Evolutionary conservation across 768 basidiomycete species (phyloP).

Genomic region (Mrakia gelida): DNA sequence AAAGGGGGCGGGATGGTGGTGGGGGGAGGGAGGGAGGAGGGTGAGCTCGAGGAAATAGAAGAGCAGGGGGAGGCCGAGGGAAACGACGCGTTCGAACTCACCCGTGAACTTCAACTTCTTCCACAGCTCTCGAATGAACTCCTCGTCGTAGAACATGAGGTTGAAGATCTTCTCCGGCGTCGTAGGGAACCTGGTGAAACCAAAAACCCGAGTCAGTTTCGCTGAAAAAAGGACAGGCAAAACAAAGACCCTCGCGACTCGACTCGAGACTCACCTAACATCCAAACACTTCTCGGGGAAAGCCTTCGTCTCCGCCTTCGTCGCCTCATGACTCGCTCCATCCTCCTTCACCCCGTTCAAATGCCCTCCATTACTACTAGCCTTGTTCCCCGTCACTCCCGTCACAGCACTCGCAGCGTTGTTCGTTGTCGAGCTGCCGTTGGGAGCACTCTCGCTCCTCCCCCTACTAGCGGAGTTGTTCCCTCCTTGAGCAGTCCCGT

Average conservation of each 20-base stretch:
- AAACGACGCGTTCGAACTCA: constrained; percentile 16
- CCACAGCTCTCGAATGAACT: constrained; percentile 34
- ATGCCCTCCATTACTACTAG: neutral
- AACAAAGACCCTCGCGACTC: no score
- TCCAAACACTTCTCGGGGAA: constrained; percentile 32
- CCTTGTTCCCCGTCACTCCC: constrained; percentile 12
- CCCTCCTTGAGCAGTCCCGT: neutral
- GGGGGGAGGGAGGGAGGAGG: neutral
- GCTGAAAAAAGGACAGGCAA: neutral
- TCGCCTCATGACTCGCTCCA: constrained; percentile 24
- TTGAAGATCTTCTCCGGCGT: constrained; percentile 36
- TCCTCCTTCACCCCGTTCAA: constrained; percentile 17
- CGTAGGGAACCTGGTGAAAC: constrained; percentile 27
- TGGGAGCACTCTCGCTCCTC: neutral
- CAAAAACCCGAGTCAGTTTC: neutral
- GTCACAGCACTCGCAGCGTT: neutral
- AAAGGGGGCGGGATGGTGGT: no score
- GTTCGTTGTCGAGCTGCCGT: neutral
- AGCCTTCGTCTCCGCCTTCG: constrained; percentile 31
- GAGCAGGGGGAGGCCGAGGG: no score
- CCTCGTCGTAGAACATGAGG: constrained; percentile 34
- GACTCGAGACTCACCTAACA: constrained; percentile 7
- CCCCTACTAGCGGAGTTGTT: neutral
- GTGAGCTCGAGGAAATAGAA: neutral
- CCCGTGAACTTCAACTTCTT: constrained; percentile 34